These are phyloP conservation scores for Coniosporium tulheliwenetii DNA, from an alignment of 2,329 filamentous ascomycete genomes.

Conservation along the genomic window DNA sequence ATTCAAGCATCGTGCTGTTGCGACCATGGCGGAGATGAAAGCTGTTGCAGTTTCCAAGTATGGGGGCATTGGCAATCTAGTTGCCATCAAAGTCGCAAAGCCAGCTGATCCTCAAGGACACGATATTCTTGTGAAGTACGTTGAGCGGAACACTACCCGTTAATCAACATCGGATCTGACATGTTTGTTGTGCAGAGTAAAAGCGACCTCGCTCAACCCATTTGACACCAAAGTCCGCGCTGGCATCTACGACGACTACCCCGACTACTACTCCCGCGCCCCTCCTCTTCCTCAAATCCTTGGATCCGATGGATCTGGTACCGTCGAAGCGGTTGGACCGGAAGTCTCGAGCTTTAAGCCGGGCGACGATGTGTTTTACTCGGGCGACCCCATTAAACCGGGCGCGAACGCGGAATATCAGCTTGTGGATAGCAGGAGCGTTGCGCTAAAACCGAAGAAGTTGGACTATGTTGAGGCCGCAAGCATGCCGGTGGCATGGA, in stretches of 20 bases:
- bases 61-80: slow-evolving; percentile 12
- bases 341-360: slow-evolving; percentile 18
- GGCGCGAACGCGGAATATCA: slow-evolving; percentile 27
- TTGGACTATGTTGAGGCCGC: slow-evolving; percentile 25
- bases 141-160: neutral
- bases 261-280: slow-evolving; percentile 18
- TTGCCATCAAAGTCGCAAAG: slow-evolving; percentile 14
- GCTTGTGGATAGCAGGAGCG: slow-evolving; percentile 24
- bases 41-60: slow-evolving; percentile 16
- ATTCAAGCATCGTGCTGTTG: neutral
- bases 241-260: slow-evolving; percentile 20
- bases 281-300: slow-evolving; percentile 19
- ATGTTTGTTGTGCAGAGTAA: slow-evolving; percentile 11
- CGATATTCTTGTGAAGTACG: slow-evolving; percentile 19
- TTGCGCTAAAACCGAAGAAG: slow-evolving; percentile 22
- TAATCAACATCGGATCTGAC: neutral
- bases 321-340: slow-evolving; percentile 15
- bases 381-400: slow-evolving; percentile 21
- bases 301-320: slow-evolving; percentile 28
- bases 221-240: slow-evolving; percentile 22
- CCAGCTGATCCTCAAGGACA: slow-evolving; percentile 14
- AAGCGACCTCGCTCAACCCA: slow-evolving; percentile 23
- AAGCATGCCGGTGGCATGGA: slow-evolving; percentile 27
- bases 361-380: slow-evolving; percentile 30
- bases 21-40: slow-evolving; percentile 10